phyloP scores from a whole-genome alignment of 805 yeast genomes.

The Maudiozyma pseudohumilis region DNA sequence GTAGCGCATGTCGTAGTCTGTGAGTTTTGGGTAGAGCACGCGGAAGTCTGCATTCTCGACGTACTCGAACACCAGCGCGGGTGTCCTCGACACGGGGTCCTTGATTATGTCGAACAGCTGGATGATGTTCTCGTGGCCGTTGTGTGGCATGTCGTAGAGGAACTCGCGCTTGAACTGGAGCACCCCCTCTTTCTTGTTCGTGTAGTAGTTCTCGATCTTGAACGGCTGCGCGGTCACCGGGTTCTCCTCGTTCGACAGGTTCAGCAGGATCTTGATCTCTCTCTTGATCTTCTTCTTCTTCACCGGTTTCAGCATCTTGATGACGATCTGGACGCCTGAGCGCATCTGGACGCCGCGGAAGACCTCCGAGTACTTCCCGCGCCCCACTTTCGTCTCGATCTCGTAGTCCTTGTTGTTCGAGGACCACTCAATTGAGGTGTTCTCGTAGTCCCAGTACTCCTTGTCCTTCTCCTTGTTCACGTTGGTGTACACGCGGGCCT shows the following conservation, averaged over 20 bases:
- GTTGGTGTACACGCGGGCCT: slow-evolving; percentile 62
- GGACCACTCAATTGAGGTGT: slow-evolving; percentile 53
- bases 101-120: slow-evolving; percentile 71
- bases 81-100: slow-evolving; percentile 71
- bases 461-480: slow-evolving; percentile 58
- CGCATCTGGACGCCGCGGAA: slow-evolving; percentile 71
- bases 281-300: slow-evolving; percentile 85
- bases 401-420: slow-evolving; percentile 51
- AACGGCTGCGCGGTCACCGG: slow-evolving; percentile 23
- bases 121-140: slow-evolving; percentile 55
- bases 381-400: slow-evolving; percentile 72
- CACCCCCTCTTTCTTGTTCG: slow-evolving; percentile 22
- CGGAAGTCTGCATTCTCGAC: slow-evolving; percentile 79
- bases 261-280: slow-evolving; percentile 80
- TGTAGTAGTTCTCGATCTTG: slow-evolving; percentile 21
- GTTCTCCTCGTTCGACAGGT: slow-evolving; percentile 41
- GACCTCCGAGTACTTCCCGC: slow-evolving; percentile 94
- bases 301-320: slow-evolving; percentile 86
- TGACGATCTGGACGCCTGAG: slow-evolving; percentile 58
- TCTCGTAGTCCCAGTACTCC: slow-evolving; percentile 82
- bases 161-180: slow-evolving; percentile 18
- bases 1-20: slow-evolving; percentile 66
- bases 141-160: slow-evolving; percentile 26
- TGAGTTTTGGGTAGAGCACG: slow-evolving; percentile 66
- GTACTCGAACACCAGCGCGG: slow-evolving; percentile 79